phyloP scores from a whole-genome alignment of 1,284 basidiomycete species.

The Singerocomus rubriflavus region DNA sequence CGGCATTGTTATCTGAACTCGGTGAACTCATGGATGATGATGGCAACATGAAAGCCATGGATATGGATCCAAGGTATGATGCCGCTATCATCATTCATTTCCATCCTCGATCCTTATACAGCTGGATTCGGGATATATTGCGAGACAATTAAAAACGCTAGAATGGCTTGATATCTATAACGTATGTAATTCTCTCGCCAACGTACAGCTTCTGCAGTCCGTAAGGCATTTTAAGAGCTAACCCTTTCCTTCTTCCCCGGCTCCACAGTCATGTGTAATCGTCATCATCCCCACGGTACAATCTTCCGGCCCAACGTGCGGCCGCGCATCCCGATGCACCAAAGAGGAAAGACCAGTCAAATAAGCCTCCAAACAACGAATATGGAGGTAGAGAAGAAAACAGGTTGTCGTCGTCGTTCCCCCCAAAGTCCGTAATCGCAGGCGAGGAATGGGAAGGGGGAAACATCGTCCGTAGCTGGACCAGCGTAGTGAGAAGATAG shows the following conservation, averaged over 20 bases:
- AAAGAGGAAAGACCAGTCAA: conserved; percentile 67
- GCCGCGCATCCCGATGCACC: conserved; percentile 47
- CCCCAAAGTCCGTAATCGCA: conserved; percentile 14
- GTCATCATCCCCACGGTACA: conserved; percentile 22
- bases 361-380: conserved; percentile 68
- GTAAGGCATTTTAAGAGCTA: neutral
- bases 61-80: no score
- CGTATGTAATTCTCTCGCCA: neutral
- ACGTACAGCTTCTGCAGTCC: conserved; percentile 9
- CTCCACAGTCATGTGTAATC: conserved; percentile 8
- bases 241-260: no score
- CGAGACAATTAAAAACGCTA: no score
- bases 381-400: conserved; percentile 72
- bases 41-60: no score
- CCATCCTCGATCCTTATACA: no score
- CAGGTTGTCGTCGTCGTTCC: conserved; percentile 45
- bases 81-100: no score
- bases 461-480: conserved; percentile 74
- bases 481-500: conserved; percentile 72
- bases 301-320: conserved; percentile 47
- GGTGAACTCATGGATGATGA: neutral
- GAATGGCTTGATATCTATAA: no score
- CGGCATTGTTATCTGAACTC: neutral
- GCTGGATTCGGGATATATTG: no score
- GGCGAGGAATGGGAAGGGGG: conserved; percentile 41